phyloP scores from a whole-genome alignment of 2,329 filamentous ascomycete species.

The Penicillium janthinellum region DNA sequence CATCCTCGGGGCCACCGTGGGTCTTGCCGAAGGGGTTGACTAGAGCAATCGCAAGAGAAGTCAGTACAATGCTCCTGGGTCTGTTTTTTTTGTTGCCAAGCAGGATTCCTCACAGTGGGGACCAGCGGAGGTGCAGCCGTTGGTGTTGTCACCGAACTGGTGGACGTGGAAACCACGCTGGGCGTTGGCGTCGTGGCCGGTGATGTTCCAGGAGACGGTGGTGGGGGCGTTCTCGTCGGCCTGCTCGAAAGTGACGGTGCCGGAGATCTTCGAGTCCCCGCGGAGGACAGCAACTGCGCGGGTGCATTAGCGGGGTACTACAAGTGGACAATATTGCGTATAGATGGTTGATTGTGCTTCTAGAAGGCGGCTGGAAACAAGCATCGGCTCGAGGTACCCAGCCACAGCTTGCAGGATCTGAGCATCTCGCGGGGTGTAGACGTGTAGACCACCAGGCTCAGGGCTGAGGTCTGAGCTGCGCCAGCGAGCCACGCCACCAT shows the following conservation, averaged over 20 bases:
- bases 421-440: neutral
- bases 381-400: neutral
- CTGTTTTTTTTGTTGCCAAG: neutral
- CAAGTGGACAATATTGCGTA: neutral
- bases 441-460: neutral
- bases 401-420: neutral
- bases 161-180: constrained; percentile 98
- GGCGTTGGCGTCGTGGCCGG: constrained; percentile 89
- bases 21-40: constrained; percentile 95
- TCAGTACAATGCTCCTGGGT: neutral
- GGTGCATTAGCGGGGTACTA: constrained; percentile 11
- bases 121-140: constrained; percentile 97
- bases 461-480: neutral
- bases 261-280: constrained; percentile 94
- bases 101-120: constrained; percentile 76
- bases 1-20: constrained; percentile 84
- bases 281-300: constrained; percentile 86
- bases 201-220: constrained; percentile 88
- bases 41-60: constrained; percentile 41
- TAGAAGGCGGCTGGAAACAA: constrained; percentile 12
- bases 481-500: neutral
- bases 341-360: constrained; percentile 4
- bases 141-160: constrained; percentile 99
- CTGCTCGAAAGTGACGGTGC: constrained; percentile 96
- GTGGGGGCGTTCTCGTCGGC: constrained; percentile 77